Base-by-base conservation (phyloP, 257 asterid species). In the Rehmannia glutinosa region DNA sequence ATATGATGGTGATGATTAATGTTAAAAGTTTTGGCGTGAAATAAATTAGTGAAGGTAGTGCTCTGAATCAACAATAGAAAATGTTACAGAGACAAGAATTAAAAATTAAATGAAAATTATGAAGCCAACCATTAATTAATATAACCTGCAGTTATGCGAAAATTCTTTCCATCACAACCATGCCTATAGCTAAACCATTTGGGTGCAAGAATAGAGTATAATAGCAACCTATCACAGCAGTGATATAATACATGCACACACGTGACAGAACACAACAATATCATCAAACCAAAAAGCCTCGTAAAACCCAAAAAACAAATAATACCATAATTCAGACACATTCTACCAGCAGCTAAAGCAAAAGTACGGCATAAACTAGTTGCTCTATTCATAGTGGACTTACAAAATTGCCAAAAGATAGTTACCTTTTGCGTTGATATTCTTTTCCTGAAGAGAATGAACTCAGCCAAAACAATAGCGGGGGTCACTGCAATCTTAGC, bases 401-500 rank as follows among this genome's bases (percentile, higher is more conserved):
- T n/a, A 28, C 5, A 28, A 28, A 2, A 38, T 38, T 38, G 28
- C 42, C 11, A 62, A 35, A 20, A 68, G 66, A 42, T 43, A 9
- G 60, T 66, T 79, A 94, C 99, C 99, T 91, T 94, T 72, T 13
- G 62, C 54, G 71, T 68, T 8, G 96, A 82, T 71, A 88, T 87
- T 69, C 57, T 83, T 76, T 91, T 94, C 80, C 74, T 72, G 72
- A 94, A 87, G 68, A 87, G 74, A 65, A 88, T 54, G 63, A 94
- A 94, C 76, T 91, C 97, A 43, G 97, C 89, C 66, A 91, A 77
- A 65, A 94, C 96, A 60, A 94, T 91, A 27, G 96, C 97, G 0
- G 97, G 97, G 16, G 99, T 91, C 62, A 94, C 99, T 61, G 99
- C 95, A 67, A 94, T 91, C 83, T 94, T 94, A 53, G 99, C 97